Evolutionary conservation across 1,284 basidiomycete genomes (phyloP), one percentile per base, ranked within the genome.

Genomic region (Cystobasidium sp.): DNA sequence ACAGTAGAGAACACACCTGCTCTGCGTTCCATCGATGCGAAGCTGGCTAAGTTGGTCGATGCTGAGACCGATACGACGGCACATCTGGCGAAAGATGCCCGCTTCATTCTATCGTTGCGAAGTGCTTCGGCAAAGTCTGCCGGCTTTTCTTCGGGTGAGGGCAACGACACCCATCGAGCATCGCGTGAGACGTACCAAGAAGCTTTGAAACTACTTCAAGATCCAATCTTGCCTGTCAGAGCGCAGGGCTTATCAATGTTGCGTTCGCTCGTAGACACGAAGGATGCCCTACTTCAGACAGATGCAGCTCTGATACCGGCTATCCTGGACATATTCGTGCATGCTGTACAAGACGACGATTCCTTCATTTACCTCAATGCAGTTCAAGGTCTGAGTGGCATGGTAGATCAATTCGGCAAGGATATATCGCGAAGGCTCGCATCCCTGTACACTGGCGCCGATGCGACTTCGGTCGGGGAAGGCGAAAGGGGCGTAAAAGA

Each of bases 281-380:
- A 69, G 12, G 62, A 74, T 8, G 72, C 77, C 0, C 59, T 77
- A 20, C 76, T 78, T 20, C 59, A 52, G 12, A 78, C 76, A 12
- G 86, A 89, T 76, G 82, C 84, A 3, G 89, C 91, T 0, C 85
- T 97, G 16, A 83, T 91, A 4, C 93, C 93, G 0, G 72, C 64
- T 18, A 92, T 97, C 77, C 84, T 95, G 56, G 91, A 92, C 58
- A 90, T 97, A 65, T 95, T 97, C 81, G 83, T 97, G 75, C 88
- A 92, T 79, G 88, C 90, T 0, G 84, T 97, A 3, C 90, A 94
- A 80, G 94, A 97, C 79, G 91, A 95, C 64, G 96, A 99, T 81
- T 94, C 92, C 44, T 98, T 95, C 82, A 89, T 98, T 74, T 98
- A 94, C 81, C 84, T 98, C 71, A 95, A 95, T 80, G 94, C 93